Percentiles rank a stretch among this genome's conserved stretches.
phyloP scores from a whole-genome alignment of 805 yeast genomes.

The Candida dendrica region DNA sequence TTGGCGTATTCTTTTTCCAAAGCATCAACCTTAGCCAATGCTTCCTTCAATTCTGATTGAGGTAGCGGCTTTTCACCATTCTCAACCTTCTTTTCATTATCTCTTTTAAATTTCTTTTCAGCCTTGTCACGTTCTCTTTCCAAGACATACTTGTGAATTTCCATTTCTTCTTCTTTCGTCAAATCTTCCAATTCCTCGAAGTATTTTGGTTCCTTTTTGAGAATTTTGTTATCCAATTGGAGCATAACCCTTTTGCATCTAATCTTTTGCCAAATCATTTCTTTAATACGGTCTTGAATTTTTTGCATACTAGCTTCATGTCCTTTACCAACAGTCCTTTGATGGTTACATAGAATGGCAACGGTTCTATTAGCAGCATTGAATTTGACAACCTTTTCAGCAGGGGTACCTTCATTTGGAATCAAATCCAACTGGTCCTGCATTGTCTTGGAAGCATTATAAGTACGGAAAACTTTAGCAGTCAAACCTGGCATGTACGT shows the following conservation, averaged over 20 bases:
- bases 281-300: slow-evolving; percentile 69
- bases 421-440: slow-evolving; percentile 87
- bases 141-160: slow-evolving; percentile 51
- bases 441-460: slow-evolving; percentile 94
- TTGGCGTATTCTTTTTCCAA: slow-evolving; percentile 40
- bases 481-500: slow-evolving; percentile 88
- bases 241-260: slow-evolving; percentile 66
- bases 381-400: slow-evolving; percentile 79
- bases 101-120: slow-evolving; percentile 60
- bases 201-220: slow-evolving; percentile 45
- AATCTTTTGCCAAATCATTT: slow-evolving; percentile 78
- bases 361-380: slow-evolving; percentile 95
- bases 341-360: slow-evolving; percentile 95
- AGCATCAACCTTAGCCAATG: slow-evolving; percentile 49
- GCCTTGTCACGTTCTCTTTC: slow-evolving; percentile 62
- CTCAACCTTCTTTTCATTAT: slow-evolving; percentile 62
- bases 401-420: slow-evolving; percentile 78
- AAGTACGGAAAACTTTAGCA: slow-evolving; percentile 96
- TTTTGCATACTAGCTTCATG: slow-evolving; percentile 79
- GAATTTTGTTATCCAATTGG: slow-evolving; percentile 47
- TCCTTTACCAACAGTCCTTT: slow-evolving; percentile 80
- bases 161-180: slow-evolving; percentile 53
- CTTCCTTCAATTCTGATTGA: slow-evolving; percentile 50
- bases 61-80: slow-evolving; percentile 49
- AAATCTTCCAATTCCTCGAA: slow-evolving; percentile 66